Evolutionary conservation across 2,329 filamentous ascomycete genomes (phyloP), one percentile per base, ranked within the genome.

Genomic region (Microthyrium microscopicum): DNA sequence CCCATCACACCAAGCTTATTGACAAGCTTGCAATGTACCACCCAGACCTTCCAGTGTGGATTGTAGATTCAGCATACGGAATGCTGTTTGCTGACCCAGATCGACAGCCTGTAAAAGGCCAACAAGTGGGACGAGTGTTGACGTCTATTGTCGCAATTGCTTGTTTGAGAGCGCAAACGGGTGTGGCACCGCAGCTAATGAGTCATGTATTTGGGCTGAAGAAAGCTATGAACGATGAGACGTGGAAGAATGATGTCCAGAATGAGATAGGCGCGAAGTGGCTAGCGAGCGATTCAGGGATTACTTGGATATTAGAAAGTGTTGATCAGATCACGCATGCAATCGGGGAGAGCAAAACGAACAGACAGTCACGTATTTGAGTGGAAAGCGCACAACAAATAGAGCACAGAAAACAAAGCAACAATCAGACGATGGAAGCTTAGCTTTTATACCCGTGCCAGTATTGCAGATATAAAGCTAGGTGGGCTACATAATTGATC

Each of bases 201-300:
- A 82, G 75, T 42, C 82, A 91, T 54, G 64, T 89, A 0, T 87
- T 84, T 56, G 82, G 82, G 0, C 49, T 91, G 54, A 57, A 77
- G 38, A 89, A 89, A 59, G 78, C 72, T 1, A 63, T 77, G 33
- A 71, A 78, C 41, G 74, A 83, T 51, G 78, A 75, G 1, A 61
- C 58, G 15, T 65, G 53, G 52, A 64, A 55, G 24, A 61, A 51
- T 6, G 42, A 48, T 35, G 57, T 59, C 19, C 53, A 57, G 29
- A 7, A 9, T 9, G 9, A 55, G 4, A 49, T 62, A 36, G 68
- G 62, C 1, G 66, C 62, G 2, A 55, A 58, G 43, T 78, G 73
- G 73, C 51, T 77, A 44, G 71, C 71, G 2, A 63, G 63, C 20
- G 70, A 80, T 39, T 72, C 75, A 43, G 75, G 75, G 0, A 74